These are phyloP conservation scores for Luzula sylvatica DNA, from an alignment of 176 grass and related monocot species.

Conservation along the genomic window DNA sequence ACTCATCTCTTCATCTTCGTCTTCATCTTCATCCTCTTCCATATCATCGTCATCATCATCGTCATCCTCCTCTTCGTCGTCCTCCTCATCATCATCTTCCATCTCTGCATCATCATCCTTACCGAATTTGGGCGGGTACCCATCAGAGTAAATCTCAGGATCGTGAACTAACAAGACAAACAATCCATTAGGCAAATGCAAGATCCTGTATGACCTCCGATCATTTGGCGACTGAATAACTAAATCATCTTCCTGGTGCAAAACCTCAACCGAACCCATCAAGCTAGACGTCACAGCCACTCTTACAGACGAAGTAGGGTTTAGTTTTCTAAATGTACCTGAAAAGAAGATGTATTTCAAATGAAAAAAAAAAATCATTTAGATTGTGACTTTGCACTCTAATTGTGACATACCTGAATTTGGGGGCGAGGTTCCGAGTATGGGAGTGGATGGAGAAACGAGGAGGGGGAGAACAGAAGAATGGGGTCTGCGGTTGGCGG, in stretches of 20 bases:
- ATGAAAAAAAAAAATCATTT: too few relatives aligned
- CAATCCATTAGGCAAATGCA: constrained; percentile 69
- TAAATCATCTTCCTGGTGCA: constrained; percentile 28
- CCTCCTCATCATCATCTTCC: constrained; percentile 1
- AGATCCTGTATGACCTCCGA: constrained; percentile 59
- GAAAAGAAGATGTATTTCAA: not conserved
- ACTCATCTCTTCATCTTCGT: constrained; percentile 15
- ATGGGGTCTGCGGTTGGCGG: not conserved
- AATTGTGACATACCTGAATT: not conserved
- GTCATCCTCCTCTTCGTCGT: constrained; percentile 4
- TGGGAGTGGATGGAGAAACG: not conserved
- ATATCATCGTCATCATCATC: not conserved
- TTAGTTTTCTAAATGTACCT: not conserved
- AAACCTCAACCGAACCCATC: not conserved
- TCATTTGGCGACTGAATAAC: constrained; percentile 77
- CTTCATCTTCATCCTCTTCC: constrained; percentile 24
- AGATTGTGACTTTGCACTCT: too few relatives aligned
- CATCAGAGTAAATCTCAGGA: constrained; percentile 83
- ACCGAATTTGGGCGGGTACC: constrained; percentile 13
- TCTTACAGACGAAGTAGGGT: not conserved
- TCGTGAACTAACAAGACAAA: constrained; percentile 70
- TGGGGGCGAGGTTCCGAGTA: constrained; percentile 4
- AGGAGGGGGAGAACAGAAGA: constrained; percentile 10
- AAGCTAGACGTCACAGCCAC: not conserved
- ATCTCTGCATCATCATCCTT: constrained; percentile 7